phyloP scores from a whole-genome alignment of 495 filamentous ascomycete species.

The Tuber borchii region DNA sequence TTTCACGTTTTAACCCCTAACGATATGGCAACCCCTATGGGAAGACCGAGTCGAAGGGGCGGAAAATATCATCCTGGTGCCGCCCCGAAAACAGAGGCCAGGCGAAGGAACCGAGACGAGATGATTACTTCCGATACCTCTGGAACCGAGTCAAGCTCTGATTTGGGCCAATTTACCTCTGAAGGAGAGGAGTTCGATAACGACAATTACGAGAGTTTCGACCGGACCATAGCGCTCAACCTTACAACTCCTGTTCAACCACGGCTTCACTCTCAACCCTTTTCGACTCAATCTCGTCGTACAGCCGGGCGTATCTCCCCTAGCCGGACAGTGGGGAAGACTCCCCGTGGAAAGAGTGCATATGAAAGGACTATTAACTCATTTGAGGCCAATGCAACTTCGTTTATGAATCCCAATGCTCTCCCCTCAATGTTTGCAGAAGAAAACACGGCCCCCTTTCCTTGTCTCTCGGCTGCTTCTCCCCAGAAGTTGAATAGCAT shows the following conservation, averaged over 20 bases:
- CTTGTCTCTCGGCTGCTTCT: constrained; percentile 38
- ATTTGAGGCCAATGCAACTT: constrained; percentile 12
- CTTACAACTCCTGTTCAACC: constrained; percentile 34
- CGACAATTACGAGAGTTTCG: constrained; percentile 24
- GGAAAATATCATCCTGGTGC: constrained; percentile 40
- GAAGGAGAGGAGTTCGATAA: constrained; percentile 19
- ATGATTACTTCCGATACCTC: constrained; percentile 5
- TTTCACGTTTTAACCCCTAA: constrained; percentile 14
- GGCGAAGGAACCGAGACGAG: background rate
- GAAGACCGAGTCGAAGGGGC: constrained; percentile 33
- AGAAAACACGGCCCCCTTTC: constrained; percentile 37
- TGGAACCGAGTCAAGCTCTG: constrained; percentile 29
- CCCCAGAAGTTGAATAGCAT: constrained; percentile 39
- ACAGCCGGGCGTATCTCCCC: constrained; percentile 15
- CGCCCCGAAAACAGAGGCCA: constrained; percentile 3
- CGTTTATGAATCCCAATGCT: constrained; percentile 31
- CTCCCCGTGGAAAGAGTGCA: constrained; percentile 23
- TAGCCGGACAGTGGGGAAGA: constrained; percentile 28
- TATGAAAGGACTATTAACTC: constrained; percentile 19
- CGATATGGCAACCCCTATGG: constrained; percentile 35
- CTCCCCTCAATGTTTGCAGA: constrained; percentile 37
- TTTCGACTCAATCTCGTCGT: constrained; percentile 18
- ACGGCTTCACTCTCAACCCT: constrained; percentile 23
- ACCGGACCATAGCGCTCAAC: constrained; percentile 22
- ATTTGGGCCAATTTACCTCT: constrained; percentile 19